Percentiles rank a stretch among this genome's conserved stretches.
phyloP scores from a whole-genome alignment of 129 eudicot species.

The Centrapalus pauciflorus region DNA sequence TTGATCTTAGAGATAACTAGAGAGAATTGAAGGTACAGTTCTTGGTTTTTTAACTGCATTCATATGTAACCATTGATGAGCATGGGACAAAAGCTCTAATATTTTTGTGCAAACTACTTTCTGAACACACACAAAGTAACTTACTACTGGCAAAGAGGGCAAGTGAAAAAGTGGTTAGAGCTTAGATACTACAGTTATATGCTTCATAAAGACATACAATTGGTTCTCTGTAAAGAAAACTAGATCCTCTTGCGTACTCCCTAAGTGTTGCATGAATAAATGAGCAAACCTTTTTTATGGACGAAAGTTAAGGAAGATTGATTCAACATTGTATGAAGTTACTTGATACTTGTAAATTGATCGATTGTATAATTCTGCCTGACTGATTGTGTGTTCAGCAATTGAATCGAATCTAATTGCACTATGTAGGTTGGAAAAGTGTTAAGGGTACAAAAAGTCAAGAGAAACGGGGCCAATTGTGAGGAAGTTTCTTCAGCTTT shows the following conservation, averaged over 20 bases:
- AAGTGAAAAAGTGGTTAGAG: background rate
- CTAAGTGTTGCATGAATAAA: background rate
- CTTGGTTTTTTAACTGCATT: background rate
- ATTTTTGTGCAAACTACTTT: too few species aligned
- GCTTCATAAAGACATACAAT: background rate
- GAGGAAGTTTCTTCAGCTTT: constrained; percentile 51
- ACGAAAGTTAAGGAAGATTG: background rate
- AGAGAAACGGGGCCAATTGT: constrained; percentile 37
- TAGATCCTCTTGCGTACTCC: background rate
- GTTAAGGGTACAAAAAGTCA: constrained; percentile 64
- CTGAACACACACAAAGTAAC: too few species aligned
- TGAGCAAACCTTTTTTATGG: background rate
- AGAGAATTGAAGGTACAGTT: background rate
- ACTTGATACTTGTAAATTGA: background rate
- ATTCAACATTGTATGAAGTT: background rate
- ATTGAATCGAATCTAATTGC: background rate
- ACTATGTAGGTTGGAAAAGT: constrained; percentile 77
- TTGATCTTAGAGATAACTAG: background rate
- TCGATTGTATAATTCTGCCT: background rate
- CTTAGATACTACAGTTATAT: background rate
- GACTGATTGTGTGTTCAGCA: background rate
- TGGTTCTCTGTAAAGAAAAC: background rate
- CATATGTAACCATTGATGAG: background rate
- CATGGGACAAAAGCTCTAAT: too few species aligned
- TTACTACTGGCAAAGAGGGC: background rate